Percentiles rank a stretch among this genome's conserved stretches.
Evolutionary conservation across 768 basidiomycete species (phyloP).

Genomic region (Arthromyces matolae): DNA sequence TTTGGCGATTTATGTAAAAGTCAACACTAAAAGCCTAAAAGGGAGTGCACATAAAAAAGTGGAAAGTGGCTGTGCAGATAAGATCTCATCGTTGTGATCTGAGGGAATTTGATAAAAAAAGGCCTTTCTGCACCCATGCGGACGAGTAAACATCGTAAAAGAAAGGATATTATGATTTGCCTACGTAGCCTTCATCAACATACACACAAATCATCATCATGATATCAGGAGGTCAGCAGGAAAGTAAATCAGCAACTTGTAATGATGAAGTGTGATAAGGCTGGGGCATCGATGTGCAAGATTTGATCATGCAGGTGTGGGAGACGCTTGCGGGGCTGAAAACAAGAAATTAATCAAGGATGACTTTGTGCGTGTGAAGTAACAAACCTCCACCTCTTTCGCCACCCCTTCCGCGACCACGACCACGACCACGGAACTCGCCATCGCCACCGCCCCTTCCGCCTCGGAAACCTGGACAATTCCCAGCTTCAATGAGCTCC

Average conservation of each 20-base stretch:
- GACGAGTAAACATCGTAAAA: too few relatives aligned
- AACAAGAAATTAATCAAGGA: not conserved
- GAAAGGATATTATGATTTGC: constrained; percentile 11
- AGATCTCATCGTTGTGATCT: too few relatives aligned
- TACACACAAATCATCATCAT: too few relatives aligned
- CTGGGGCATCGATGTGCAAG: constrained; percentile 2
- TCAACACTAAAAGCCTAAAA: too few relatives aligned
- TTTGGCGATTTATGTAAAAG: too few relatives aligned
- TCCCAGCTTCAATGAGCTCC: not conserved
- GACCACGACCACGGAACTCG: constrained; percentile 43
- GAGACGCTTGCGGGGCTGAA: constrained; percentile 14
- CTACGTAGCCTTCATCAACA: too few relatives aligned
- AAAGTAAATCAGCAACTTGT: constrained; percentile 1
- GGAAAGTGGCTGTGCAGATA: constrained; percentile 2
- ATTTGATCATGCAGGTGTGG: constrained; percentile 19
- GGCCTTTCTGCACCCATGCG: too few relatives aligned
- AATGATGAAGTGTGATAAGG: too few relatives aligned
- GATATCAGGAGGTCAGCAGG: too few relatives aligned
- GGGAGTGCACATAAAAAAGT: not conserved
- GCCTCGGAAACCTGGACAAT: constrained; percentile 30
- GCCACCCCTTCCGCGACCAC: constrained; percentile 32
- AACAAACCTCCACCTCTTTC: constrained; percentile 37
- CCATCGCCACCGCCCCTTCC: constrained; percentile 41
- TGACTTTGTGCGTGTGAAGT: not conserved
- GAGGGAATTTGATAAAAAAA: too few relatives aligned